A percentile compares a stretch with the other conserved stretches of the same genome.
phyloP scores from a whole-genome alignment of 345 rosid genomes.

The Rubroshorea leprosula region DNA sequence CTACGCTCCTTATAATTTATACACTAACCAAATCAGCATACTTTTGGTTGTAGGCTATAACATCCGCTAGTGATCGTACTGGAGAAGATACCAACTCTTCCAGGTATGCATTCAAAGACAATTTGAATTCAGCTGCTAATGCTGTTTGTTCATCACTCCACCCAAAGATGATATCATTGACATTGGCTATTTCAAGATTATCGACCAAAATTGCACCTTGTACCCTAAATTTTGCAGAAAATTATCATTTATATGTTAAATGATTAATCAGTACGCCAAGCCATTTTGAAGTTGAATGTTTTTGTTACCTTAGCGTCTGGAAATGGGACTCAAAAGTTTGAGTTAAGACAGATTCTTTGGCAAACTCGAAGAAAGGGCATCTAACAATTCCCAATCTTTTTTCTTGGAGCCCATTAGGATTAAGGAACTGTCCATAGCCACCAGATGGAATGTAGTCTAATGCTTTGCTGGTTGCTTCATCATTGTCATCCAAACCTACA shows the following conservation, averaged over 20 bases:
- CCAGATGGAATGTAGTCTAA: constrained; percentile 41
- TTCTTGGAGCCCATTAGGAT: constrained; percentile 35
- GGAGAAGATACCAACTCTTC: constrained; percentile 38
- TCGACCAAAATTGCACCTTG: constrained; percentile 47
- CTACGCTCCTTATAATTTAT: too few relatives aligned
- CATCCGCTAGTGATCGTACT: constrained; percentile 51
- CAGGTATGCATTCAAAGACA: constrained; percentile 46
- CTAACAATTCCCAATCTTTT: constrained; percentile 53
- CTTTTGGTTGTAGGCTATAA: constrained; percentile 45
- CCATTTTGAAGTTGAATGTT: background rate
- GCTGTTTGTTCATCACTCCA: constrained; percentile 36
- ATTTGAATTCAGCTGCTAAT: constrained; percentile 48
- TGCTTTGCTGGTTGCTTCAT: constrained; percentile 40
- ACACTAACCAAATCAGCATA: constrained; percentile 36
- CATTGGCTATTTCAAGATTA: constrained; percentile 36
- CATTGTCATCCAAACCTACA: constrained; percentile 42
- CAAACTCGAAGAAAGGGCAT: constrained; percentile 22
- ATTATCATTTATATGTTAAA: too few relatives aligned
- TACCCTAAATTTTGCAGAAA: constrained; percentile 25
- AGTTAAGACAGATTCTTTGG: background rate
- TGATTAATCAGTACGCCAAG: too few relatives aligned
- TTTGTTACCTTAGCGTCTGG: constrained; percentile 36
- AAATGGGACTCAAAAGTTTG: constrained; percentile 37
- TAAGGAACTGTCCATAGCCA: constrained; percentile 49
- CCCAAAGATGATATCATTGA: constrained; percentile 10